Evolutionary conservation across 108 stramenopile species (phyloP), one percentile per base, ranked within the genome.

Genomic region (Cyclostephanos invisitatus): DNA sequence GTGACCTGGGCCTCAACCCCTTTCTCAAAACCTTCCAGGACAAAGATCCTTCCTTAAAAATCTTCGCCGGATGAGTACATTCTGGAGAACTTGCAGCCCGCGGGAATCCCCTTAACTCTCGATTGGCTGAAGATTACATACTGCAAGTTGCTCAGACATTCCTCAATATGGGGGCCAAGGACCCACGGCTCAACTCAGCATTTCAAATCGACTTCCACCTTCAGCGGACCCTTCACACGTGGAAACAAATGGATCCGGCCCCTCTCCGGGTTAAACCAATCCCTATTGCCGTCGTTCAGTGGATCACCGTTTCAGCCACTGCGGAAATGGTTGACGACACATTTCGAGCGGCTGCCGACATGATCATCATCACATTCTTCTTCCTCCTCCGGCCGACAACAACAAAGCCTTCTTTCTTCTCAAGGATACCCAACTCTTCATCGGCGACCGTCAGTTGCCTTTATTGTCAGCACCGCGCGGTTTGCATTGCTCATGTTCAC

Each of bases 261-360:
- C 78, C 83, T 0, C 37, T 37, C 8, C 64, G 82, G 3, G 76
- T 84, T 50, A 83, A 85, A 32, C 80, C 87, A 4, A 67, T 87
- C 18, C 85, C 80, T 0, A 74, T 81, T 35, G 35, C 50, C 56
- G 59, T 81, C 15, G 48, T 78, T 12, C n/a, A 32, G 0, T 17
- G 21, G 28, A 49, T 70, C 48, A 54, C 67, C 0, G 32, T 40
- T 35, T 50, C 68, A 2, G 67, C 67, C 3, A 60, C 68, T 29
- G 63, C 74, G 1, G 73, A 84, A 44, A 73, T 79, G 70, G 74
- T 78, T 54, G 62, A 66, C 38, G 44, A 49, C 48, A 49, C 48
- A 2, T 49, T 2, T 18, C 48, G 48, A 5, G 48, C 48, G 3
- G 48, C 48, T 2, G 48, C 48, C 2, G 48, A 49, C 11, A 32